These are phyloP conservation scores for Ganoderma lingzhi DNA, from an alignment of 1,284 basidiomycete genomes.

Conservation along the genomic window DNA sequence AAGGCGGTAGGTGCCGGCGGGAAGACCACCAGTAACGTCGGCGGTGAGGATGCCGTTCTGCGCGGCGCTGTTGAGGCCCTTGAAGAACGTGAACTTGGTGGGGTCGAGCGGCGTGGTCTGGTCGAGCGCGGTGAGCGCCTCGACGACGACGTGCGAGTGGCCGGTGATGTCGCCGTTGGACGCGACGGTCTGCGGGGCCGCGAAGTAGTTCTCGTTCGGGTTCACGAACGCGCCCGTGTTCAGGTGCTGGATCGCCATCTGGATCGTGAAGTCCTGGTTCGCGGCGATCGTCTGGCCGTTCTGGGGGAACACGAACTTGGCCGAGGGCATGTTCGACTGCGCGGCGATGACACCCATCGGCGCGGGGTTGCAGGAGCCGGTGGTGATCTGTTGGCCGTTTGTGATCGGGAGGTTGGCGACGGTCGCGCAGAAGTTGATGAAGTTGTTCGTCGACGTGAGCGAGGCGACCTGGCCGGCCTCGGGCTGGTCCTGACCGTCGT, in stretches of 20 bases:
- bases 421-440: constrained; percentile 59
- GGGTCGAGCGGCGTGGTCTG: constrained; percentile 67
- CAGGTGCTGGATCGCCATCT: constrained; percentile 55
- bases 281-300: constrained; percentile 54
- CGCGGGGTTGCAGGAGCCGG: constrained; percentile 43
- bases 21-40: constrained; percentile 65
- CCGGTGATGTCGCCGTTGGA: constrained; percentile 57
- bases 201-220: constrained; percentile 61
- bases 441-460: constrained; percentile 59
- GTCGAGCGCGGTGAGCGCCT: constrained; percentile 58
- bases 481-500: constrained; percentile 56
- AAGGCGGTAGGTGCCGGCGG: constrained; percentile 64
- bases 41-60: constrained; percentile 62
- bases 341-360: constrained; percentile 55
- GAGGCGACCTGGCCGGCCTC: constrained; percentile 57
- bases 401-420: constrained; percentile 48
- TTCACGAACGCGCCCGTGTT: constrained; percentile 63
- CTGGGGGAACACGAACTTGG: constrained; percentile 56
- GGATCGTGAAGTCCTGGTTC: constrained; percentile 57
- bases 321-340: constrained; percentile 53
- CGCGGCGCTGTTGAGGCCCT: constrained; percentile 60
- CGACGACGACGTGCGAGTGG: constrained; percentile 73
- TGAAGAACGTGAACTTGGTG: constrained; percentile 72
- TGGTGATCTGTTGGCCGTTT: constrained; percentile 42
- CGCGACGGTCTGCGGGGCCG: constrained; percentile 68